Evolutionary conservation across 1,284 basidiomycete genomes (phyloP), one percentile per base, ranked within the genome.

Genomic region (Exobasidium cylindrosporum): DNA sequence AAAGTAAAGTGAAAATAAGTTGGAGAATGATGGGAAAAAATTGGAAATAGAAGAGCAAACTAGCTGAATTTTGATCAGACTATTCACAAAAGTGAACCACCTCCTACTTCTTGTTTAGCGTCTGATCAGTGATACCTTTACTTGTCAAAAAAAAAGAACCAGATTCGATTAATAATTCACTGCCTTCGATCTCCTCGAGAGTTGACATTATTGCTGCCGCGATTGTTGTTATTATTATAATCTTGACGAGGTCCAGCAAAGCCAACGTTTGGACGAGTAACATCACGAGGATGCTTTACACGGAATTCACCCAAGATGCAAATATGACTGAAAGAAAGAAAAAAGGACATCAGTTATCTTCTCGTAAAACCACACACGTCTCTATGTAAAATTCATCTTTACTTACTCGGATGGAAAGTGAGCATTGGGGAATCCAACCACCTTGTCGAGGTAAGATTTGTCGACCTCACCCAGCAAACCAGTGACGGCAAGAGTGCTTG

Each of bases 371-470:
- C 35, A 40, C 49, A 26, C 53, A 29, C 17, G 4, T 24, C 11
- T 24, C 23, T 58, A 14, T 46, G 5, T 14, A 13, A 13, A 57
- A 4, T 26, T 17, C 35, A 7, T 17, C 7, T 10, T 10, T 17
- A 40, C 35, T 40, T 17, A 40, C 35, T 80, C 79, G 30, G 73
- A 76, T 11, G 94, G 92, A 85, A 94, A 96, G 80, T 97, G 92
- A 5, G 89, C 88, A 80, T 97, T 96, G 45, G 95, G 95, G 85
- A 98, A 98, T 30, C 96, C 96, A 58, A 97, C 94, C 10, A 88
- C 87, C 82, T 92, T 93, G 74, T 88, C 86, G 73, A 97, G 81
- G 83, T 99, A 99, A 29, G 81, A 81, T 74, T 84, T 85, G 80
- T 97, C 94, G 59, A 97, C 88, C 78, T 91, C 91, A 21, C 92